Evolutionary conservation across 352 stramenopile genomes (phyloP).

Genomic region (Phytophthora capsici): DNA sequence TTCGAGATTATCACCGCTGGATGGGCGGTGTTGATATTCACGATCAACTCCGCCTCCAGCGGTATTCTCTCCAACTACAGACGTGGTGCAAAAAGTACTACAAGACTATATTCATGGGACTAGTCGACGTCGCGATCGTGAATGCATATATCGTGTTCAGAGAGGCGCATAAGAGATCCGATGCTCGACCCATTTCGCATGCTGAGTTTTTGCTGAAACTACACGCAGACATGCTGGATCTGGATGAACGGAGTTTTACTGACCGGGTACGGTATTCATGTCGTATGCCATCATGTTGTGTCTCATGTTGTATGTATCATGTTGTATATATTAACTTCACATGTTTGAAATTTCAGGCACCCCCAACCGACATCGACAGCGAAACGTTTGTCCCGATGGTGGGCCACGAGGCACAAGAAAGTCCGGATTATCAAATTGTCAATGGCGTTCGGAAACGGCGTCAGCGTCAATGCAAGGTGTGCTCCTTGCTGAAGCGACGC

Average conservation of each 20-base stretch:
- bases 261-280: background rate
- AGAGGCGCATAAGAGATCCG: background rate
- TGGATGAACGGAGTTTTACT: background rate
- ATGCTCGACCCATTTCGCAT: background rate
- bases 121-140: constrained; percentile 26
- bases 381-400: too few species aligned
- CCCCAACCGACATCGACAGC: too few species aligned
- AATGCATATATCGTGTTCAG: constrained; percentile 22
- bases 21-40: constrained; percentile 16
- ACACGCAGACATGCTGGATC: constrained; percentile 11
- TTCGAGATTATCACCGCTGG: background rate
- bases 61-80: constrained; percentile 17
- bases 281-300: background rate
- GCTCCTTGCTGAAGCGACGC: background rate
- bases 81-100: constrained; percentile 23
- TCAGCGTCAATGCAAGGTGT: constrained; percentile 3
- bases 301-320: background rate
- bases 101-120: constrained; percentile 19
- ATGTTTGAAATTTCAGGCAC: too few species aligned
- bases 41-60: constrained; percentile 18
- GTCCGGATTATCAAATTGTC: background rate
- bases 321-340: background rate
- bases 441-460: background rate
- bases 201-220: constrained; percentile 13
- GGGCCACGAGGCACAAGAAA: background rate